phyloP scores from a whole-genome alignment of 2,329 filamentous ascomycete species.

The Ascochyta koolunga region DNA sequence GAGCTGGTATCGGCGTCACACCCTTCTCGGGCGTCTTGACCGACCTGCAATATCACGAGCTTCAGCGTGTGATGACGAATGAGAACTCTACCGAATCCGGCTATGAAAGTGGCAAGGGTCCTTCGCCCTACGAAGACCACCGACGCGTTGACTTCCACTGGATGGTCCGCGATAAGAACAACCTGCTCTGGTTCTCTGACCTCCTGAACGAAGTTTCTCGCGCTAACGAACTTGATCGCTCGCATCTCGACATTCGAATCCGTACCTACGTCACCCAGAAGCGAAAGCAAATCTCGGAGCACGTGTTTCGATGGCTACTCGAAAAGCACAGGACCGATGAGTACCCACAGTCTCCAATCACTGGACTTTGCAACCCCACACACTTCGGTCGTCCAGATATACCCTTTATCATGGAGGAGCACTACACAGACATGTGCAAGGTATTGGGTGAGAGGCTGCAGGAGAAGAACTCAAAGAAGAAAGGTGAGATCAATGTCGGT shows the following conservation, averaged over 20 bases:
- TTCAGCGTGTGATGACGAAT: conserved; percentile 37
- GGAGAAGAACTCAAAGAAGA: conserved; percentile 30
- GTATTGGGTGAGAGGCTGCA: conserved; percentile 25
- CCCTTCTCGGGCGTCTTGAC: conserved; percentile 64
- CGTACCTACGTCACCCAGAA: conserved; percentile 64
- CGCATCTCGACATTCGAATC: conserved; percentile 59
- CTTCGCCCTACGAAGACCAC: conserved; percentile 46
- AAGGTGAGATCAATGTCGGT: conserved; percentile 55
- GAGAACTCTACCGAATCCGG: conserved; percentile 18
- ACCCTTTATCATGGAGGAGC: conserved; percentile 58
- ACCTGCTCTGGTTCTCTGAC: conserved; percentile 63
- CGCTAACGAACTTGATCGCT: conserved; percentile 42
- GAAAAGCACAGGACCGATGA: conserved; percentile 61
- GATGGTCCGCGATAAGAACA: conserved; percentile 64
- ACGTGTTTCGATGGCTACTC: conserved; percentile 63
- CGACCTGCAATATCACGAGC: conserved; percentile 57
- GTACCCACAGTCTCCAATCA: conserved; percentile 60
- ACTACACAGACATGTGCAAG: conserved; percentile 60
- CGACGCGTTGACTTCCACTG: conserved; percentile 66
- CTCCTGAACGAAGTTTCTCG: conserved; percentile 57
- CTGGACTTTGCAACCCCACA: conserved; percentile 60
- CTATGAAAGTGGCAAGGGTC: conserved; percentile 9
- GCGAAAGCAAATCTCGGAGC: conserved; percentile 58
- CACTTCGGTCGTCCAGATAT: conserved; percentile 64
- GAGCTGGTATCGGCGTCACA: conserved; percentile 64